Evolutionary conservation across 257 asterid genomes (phyloP).

Genomic region (Salvia rosmarinus): DNA sequence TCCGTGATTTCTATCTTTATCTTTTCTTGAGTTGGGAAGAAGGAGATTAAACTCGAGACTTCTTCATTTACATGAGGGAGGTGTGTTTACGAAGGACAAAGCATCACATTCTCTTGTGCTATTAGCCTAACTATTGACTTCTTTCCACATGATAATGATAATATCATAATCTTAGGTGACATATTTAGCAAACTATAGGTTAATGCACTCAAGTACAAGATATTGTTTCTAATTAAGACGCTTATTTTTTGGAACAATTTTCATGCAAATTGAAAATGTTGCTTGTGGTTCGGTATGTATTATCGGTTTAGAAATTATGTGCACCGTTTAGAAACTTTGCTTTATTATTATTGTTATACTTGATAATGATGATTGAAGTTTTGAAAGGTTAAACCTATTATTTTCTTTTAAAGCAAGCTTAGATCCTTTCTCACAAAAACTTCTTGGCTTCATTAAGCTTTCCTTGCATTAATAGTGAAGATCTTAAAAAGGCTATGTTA

Average conservation of each 20-base stretch:
- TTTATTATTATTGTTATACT: too few species aligned
- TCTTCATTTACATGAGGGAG: not conserved
- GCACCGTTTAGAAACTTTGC: too few species aligned
- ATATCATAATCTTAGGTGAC: not conserved
- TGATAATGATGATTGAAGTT: too few species aligned
- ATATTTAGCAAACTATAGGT: too few species aligned
- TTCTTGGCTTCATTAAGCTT: too few species aligned
- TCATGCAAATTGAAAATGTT: not conserved
- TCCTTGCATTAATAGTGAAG: too few species aligned
- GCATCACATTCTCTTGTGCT: not conserved
- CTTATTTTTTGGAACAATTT: not conserved
- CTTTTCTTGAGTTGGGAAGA: not conserved
- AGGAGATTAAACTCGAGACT: not conserved
- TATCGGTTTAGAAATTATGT: slow-evolving; percentile 45
- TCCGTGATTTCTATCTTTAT: not conserved
- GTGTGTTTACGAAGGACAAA: too few species aligned
- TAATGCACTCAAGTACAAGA: not conserved
- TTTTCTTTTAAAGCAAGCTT: too few species aligned
- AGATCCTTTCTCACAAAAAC: too few species aligned
- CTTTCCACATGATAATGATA: not conserved
- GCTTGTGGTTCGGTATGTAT: slow-evolving; percentile 62
- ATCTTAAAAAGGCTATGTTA: too few species aligned
- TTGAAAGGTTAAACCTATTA: too few species aligned
- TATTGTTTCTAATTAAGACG: not conserved
- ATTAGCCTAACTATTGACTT: not conserved